phyloP scores from a whole-genome alignment of 192 early-diverging fungal species.

The Backusella westeae region DNA sequence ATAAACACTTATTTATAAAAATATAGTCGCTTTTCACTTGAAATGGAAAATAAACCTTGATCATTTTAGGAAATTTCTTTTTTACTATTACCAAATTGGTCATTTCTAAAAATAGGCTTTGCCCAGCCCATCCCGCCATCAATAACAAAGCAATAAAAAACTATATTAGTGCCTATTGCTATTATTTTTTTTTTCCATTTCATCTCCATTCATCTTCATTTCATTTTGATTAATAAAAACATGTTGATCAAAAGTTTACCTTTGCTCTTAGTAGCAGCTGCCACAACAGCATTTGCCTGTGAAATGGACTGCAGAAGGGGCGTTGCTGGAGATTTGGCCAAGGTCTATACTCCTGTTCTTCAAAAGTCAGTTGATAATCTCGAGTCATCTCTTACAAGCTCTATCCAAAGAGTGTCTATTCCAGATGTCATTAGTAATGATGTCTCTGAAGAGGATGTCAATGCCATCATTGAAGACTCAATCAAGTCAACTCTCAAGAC shows the following conservation, averaged over 20 bases:
- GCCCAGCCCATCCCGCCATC: neutral
- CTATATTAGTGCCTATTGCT: neutral
- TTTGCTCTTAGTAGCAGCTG: neutral
- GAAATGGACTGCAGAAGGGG: conserved; percentile 50
- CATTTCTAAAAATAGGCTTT: neutral
- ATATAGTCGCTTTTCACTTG: neutral
- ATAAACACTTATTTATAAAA: too few relatives aligned
- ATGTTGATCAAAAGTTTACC: conserved; percentile 11
- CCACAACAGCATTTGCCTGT: conserved; percentile 35
- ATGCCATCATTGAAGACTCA: conserved; percentile 20
- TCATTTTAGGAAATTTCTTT: neutral
- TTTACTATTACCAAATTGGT: neutral
- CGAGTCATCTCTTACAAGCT: conserved; percentile 16
- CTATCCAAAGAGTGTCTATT: conserved; percentile 23
- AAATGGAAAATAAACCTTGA: neutral
- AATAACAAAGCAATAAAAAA: neutral
- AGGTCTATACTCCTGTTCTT: conserved; percentile 39
- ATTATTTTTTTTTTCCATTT: neutral
- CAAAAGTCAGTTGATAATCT: conserved; percentile 32
- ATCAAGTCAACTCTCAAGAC: conserved; percentile 14
- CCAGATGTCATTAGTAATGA: conserved; percentile 22
- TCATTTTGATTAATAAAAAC: conserved; percentile 1
- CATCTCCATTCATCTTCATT: neutral
- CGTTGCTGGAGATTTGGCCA: conserved; percentile 44
- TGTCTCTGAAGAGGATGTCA: conserved; percentile 11